Percentiles rank a stretch among this genome's conserved stretches.
These are phyloP conservation scores for Candida tibetensis DNA, from an alignment of 805 yeast genomes.

Conservation along the genomic window DNA sequence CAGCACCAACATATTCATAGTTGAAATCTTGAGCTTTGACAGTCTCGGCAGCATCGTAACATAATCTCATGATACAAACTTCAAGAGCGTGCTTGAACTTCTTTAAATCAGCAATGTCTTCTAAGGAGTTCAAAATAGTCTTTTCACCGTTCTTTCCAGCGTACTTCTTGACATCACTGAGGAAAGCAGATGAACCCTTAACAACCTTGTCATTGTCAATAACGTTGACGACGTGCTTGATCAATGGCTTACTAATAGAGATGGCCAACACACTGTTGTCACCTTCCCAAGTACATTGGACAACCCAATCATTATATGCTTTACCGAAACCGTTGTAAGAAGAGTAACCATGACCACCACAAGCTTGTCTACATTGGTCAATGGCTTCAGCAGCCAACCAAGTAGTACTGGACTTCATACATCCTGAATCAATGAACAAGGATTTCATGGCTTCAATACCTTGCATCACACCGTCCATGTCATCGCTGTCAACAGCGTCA, in stretches of 20 bases:
- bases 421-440: slow-evolving; percentile 44
- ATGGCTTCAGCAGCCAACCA: slow-evolving; percentile 44
- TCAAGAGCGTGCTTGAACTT: slow-evolving; percentile 36
- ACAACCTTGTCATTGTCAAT: slow-evolving; percentile 32
- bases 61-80: slow-evolving; percentile 38
- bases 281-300: slow-evolving; percentile 51
- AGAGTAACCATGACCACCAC: slow-evolving; percentile 50
- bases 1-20: slow-evolving; percentile 47
- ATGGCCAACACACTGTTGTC: slow-evolving; percentile 45
- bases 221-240: slow-evolving; percentile 30
- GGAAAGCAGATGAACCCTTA: slow-evolving; percentile 47
- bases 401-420: slow-evolving; percentile 43
- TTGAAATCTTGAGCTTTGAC: slow-evolving; percentile 33
- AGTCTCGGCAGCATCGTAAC: slow-evolving; percentile 27
- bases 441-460: slow-evolving; percentile 40
- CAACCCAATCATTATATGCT: slow-evolving; percentile 45
- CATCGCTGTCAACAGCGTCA: slow-evolving; percentile 33
- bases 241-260: slow-evolving; percentile 40
- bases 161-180: slow-evolving; percentile 27
- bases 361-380: slow-evolving; percentile 43
- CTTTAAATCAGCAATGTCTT: slow-evolving; percentile 26
- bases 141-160: slow-evolving; percentile 21
- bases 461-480: slow-evolving; percentile 27
- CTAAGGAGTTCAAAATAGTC: slow-evolving; percentile 23
- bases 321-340: slow-evolving; percentile 45